Base-by-base conservation (phyloP, 2,329 filamentous ascomycete genomes). In the Plectosphaerella sp. region DNA sequence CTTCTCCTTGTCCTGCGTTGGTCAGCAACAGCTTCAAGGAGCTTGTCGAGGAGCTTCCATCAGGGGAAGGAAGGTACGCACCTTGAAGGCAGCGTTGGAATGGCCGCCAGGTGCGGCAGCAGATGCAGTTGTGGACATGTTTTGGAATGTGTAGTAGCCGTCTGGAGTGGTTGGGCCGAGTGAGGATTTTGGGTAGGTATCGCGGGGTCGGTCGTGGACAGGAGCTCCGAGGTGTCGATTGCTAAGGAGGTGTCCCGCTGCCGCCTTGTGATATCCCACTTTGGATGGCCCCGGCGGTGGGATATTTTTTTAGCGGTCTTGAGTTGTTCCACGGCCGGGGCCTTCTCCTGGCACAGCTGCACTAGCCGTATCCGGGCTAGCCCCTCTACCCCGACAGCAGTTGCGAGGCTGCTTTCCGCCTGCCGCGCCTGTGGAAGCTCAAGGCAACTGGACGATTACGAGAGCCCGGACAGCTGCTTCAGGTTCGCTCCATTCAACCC, bases 1-100 rank as follows among this genome's bases (percentile, higher is more conserved):
- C 90, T 99, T 99, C 79, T 97, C 94, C 84, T 97, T 99, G 68
- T 87, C 83, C 84, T 87, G 61, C 48, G 49, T 59, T 47, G 50
- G 60, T 73, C 61, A 73, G 69, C 64, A 64, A 64, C 62, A 70
- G 66, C 63, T 70, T 58, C 25, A 54, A 50, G 58, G 62, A 69
- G 62, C 63, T 67, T 58, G 48, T 25, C 36, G 48, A 47, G 25
- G 36, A 45, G 8, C 46, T 36, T 33, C 45, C 47, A 54, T 37
- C 41, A 52, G 33, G 35, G 46, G 46, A 52, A 64, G 65, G 65
- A 67, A 20, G n/a, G 39, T 47, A 59, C 74, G 58, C 73, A 83
- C 80, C 64, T 78, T 77, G 68, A 84, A 84, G 58, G 80, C 74
- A 61, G 76, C 73, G 73, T 82, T 80, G 58, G 72, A 68, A 59